Evolutionary conservation across 2,329 filamentous ascomycete genomes (phyloP).

Genomic region (Epichloe gansuensis): DNA sequence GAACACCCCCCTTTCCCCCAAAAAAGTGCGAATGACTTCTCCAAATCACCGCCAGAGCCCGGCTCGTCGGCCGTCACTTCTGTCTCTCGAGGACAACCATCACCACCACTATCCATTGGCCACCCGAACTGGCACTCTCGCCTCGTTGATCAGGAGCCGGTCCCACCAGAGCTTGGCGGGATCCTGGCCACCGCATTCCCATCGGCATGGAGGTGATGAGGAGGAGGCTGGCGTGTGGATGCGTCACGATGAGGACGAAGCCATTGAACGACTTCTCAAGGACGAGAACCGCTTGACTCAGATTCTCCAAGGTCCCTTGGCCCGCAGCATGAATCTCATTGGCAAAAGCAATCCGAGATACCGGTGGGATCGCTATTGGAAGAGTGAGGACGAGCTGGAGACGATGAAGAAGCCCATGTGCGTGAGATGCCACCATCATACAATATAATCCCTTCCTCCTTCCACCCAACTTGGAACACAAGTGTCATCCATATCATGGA

Average conservation of each 20-base stretch:
- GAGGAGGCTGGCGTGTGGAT: slow-evolving; percentile 18
- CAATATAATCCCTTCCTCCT: background rate
- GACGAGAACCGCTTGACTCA: slow-evolving; percentile 48
- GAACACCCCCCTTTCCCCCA: background rate
- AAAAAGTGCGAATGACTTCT: slow-evolving; percentile 16
- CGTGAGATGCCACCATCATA: slow-evolving; percentile 9
- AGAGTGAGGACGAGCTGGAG: slow-evolving; percentile 61
- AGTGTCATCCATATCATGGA: background rate
- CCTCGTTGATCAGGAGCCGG: slow-evolving; percentile 27
- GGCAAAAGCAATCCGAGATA: slow-evolving; percentile 80
- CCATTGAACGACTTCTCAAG: slow-evolving; percentile 30
- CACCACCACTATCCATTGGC: slow-evolving; percentile 19
- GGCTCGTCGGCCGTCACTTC: slow-evolving; percentile 20
- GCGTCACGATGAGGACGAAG: slow-evolving; percentile 27
- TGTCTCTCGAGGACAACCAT: slow-evolving; percentile 20
- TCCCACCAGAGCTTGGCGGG: slow-evolving; percentile 22
- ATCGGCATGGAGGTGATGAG: slow-evolving; percentile 17
- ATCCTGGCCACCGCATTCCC: slow-evolving; percentile 12
- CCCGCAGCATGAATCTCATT: slow-evolving; percentile 76
- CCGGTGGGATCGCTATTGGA: slow-evolving; percentile 79
- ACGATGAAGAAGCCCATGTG: slow-evolving; percentile 60
- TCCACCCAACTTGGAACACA: background rate
- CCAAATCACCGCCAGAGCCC: slow-evolving; percentile 14
- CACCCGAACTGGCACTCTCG: slow-evolving; percentile 25
- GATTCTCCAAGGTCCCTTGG: slow-evolving; percentile 54